Evolutionary conservation across 768 basidiomycete species (phyloP).

Genomic region (Rhodotorula graminis): DNA sequence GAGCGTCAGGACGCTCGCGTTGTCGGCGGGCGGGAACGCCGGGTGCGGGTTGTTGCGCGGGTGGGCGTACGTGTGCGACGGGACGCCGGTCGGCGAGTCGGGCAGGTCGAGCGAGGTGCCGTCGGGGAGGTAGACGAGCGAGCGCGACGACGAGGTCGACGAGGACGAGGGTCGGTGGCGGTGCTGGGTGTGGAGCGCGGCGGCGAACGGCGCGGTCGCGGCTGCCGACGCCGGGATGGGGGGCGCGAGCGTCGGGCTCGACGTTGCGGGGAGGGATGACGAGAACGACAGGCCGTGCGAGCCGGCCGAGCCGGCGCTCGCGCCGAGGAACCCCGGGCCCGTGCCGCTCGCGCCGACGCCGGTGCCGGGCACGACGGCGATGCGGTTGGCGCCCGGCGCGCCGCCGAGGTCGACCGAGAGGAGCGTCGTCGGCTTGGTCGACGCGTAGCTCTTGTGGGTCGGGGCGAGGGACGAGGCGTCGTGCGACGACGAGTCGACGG

Average conservation of each 20-base stretch:
- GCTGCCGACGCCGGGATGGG: neutral
- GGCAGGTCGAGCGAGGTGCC: neutral
- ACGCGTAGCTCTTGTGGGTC: constrained; percentile 56
- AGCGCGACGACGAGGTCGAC: constrained; percentile 3
- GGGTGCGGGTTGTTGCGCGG: constrained; percentile 94
- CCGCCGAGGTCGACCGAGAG: constrained; percentile 70
- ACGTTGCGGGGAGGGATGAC: constrained; percentile 53
- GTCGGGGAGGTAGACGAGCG: neutral
- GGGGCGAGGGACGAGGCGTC: constrained; percentile 64
- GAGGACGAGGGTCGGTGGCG: constrained; percentile 9
- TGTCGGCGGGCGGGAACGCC: constrained; percentile 80
- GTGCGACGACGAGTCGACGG: constrained; percentile 37
- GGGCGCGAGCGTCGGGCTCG: too few species aligned
- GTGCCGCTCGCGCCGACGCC: constrained; percentile 3
- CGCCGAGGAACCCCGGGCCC: neutral
- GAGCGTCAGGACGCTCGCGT: constrained; percentile 85
- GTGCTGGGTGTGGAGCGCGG: neutral
- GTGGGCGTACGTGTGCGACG: constrained; percentile 83
- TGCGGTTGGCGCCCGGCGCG: constrained; percentile 50
- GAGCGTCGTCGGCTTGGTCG: constrained; percentile 90
- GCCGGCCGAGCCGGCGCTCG: too few species aligned
- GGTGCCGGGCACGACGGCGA: constrained; percentile 50
- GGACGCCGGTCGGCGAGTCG: constrained; percentile 45
- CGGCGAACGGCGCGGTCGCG: neutral
- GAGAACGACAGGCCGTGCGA: neutral